Evolutionary conservation across 768 basidiomycete species (phyloP).

Genomic region (Suillus fuscotomentosus): DNA sequence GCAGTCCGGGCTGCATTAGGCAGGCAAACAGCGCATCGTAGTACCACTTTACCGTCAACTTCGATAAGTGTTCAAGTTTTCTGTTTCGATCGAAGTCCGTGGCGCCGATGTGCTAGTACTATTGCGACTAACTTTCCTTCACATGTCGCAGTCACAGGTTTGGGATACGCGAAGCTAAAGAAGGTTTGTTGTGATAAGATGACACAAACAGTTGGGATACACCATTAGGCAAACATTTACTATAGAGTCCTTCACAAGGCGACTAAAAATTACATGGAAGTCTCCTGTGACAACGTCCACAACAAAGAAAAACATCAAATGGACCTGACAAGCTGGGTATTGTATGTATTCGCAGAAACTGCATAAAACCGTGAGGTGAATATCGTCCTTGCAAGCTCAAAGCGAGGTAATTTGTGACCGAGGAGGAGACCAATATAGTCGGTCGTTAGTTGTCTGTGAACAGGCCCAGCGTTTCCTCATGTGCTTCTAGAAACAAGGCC

Average conservation of each 20-base stretch:
- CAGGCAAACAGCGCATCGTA: neutral
- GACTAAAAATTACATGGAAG: neutral
- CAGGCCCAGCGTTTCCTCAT: slow-evolving; percentile 18
- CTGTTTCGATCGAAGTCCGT: neutral
- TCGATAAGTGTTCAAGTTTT: neutral
- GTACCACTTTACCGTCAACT: neutral
- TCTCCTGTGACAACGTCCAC: neutral
- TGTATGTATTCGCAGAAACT: neutral
- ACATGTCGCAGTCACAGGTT: neutral
- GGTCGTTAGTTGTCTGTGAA: neutral
- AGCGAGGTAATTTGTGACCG: neutral
- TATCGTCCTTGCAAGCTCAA: neutral
- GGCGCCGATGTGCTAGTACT: neutral
- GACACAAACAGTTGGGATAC: neutral
- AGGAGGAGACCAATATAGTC: neutral
- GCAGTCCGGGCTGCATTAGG: neutral
- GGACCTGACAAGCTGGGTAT: neutral
- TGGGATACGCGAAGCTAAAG: neutral
- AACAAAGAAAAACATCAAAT: neutral
- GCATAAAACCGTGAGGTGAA: neutral
- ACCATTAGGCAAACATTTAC: neutral
- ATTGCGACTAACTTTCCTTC: neutral
- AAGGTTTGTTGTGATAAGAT: neutral
- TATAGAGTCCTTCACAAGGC: neutral
- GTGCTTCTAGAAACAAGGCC: slow-evolving; percentile 10